Base-by-base conservation (phyloP, 169 alveolate genomes). In the Plasmodium relictum region DNA sequence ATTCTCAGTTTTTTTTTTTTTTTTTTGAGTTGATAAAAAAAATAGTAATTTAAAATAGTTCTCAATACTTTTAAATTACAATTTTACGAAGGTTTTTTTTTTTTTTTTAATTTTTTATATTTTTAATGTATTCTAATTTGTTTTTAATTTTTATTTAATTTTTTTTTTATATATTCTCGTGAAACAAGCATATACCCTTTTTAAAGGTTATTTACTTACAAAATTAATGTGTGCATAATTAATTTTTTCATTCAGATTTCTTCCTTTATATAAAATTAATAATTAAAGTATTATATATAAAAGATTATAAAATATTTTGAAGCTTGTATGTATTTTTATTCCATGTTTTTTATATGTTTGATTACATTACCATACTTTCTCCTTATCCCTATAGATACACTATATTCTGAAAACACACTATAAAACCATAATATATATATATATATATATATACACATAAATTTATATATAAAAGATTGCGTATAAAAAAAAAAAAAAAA, bases 241-340 rank as follows among this genome's bases (percentile, higher is more conserved):
- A 54, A 54, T 54, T 6, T 54, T 6, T 54, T 54, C 14, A 54
- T 24, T 24, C 22, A 6, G 12, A 14, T 54, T 54, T 54, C 22
- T 54, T 54, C 20, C 31, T 10, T 18, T 54, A 54, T 54, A 18
- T 54, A 12, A 54, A 18, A 54, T 54, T 54, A 18, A 14, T 54
- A 54, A 54, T 54, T 54, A 18, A 54, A 54, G 14, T 54, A 54
- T 7, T 54, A 54, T 54, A 54, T 7, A 22, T 54, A 54, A 18
- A 12, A 54, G 14, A 1, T 54, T 18, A 18, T 54, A 54, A 54
- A 54, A 54, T 54, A 54, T 54, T 54, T 6, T 54, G 16, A 54
- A 16, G 8, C 63, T n/a, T 54, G 31, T 54, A 54, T 54, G 63
- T n/a, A 54, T 54, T 54, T 54, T 54, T 54, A 54, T 31, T 31